Conservation (phyloP, 2,329 filamentous ascomycete genomes). For the Fusarium floridanum region DNA sequence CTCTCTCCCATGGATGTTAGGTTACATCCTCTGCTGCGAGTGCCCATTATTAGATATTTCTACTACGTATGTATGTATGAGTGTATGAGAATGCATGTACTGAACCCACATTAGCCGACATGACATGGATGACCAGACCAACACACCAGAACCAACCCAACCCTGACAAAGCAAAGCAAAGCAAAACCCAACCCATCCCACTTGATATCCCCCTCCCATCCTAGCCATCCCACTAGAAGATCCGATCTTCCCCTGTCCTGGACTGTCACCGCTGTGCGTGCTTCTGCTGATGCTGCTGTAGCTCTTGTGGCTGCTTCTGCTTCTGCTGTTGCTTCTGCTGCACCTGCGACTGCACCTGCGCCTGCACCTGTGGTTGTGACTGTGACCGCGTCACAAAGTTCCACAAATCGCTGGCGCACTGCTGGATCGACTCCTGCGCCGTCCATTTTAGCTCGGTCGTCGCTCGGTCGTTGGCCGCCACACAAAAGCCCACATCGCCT, state of each 20-base stretch:
- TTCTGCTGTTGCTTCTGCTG: not conserved
- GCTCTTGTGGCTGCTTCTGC: not conserved
- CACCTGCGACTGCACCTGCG: not conserved
- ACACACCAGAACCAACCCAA: not conserved
- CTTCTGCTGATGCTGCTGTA: not conserved
- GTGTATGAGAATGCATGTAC: not conserved
- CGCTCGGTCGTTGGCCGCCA: conserved; percentile 57
- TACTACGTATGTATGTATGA: not conserved
- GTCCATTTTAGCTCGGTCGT: conserved; percentile 57
- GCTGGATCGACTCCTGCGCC: conserved; percentile 27
- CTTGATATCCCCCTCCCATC: not conserved
- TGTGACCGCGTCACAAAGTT: conserved; percentile 24
- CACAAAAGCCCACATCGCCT: conserved; percentile 60
- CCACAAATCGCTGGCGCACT: conserved; percentile 31
- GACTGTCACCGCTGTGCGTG: not conserved
- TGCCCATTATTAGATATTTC: not conserved
- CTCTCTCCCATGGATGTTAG: not conserved
- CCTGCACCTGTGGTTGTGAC: not conserved
- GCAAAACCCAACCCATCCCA: not conserved
- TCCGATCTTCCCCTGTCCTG: not conserved
- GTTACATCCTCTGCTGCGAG: not conserved
- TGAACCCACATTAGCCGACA: not conserved
- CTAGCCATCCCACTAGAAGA: not conserved
- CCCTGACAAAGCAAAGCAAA: not conserved
- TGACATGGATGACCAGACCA: not conserved